phyloP scores from a whole-genome alignment of 2,329 filamentous ascomycete genomes.

The Triangularia setosa region DNA sequence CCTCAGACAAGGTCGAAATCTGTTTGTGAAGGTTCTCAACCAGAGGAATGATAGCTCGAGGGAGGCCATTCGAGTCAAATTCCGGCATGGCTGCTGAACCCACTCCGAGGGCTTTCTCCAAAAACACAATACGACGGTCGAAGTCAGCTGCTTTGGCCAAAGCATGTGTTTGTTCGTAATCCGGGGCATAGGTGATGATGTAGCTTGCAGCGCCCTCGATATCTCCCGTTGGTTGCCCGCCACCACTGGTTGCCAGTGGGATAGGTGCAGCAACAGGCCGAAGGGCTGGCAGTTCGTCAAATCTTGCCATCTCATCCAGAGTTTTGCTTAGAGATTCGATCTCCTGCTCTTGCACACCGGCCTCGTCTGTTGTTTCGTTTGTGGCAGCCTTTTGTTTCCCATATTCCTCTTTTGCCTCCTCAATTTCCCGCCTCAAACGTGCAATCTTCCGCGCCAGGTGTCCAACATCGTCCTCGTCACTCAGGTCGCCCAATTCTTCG shows the following conservation, averaged over 20 bases:
- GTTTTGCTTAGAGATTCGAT: constrained; percentile 67
- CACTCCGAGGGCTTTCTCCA: constrained; percentile 80
- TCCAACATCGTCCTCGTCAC: constrained; percentile 69
- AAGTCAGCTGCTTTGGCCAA: constrained; percentile 83
- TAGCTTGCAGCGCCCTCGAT: constrained; percentile 47
- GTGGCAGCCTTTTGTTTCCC: constrained; percentile 49
- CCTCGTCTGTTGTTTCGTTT: constrained; percentile 37
- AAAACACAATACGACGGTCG: constrained; percentile 69
- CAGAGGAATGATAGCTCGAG: constrained; percentile 73
- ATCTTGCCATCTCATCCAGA: constrained; percentile 60
- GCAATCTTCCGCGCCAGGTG: constrained; percentile 74
- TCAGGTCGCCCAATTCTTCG: constrained; percentile 68
- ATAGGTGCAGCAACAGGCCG: constrained; percentile 25
- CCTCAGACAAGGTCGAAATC: constrained; percentile 68
- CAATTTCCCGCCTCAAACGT: constrained; percentile 76
- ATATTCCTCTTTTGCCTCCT: constrained; percentile 65
- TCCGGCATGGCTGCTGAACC: constrained; percentile 65
- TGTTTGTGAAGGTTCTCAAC: constrained; percentile 78
- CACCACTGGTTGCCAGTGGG: constrained; percentile 16
- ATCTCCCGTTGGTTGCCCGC: constrained; percentile 11
- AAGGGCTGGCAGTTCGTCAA: constrained; percentile 28
- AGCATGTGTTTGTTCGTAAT: constrained; percentile 64
- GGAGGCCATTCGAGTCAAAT: constrained; percentile 51
- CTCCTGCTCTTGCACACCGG: constrained; percentile 47
- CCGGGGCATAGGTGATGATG: constrained; percentile 61